Conservation (phyloP, 2,329 filamentous ascomycete genomes). For the Fusarium acutatum region DNA sequence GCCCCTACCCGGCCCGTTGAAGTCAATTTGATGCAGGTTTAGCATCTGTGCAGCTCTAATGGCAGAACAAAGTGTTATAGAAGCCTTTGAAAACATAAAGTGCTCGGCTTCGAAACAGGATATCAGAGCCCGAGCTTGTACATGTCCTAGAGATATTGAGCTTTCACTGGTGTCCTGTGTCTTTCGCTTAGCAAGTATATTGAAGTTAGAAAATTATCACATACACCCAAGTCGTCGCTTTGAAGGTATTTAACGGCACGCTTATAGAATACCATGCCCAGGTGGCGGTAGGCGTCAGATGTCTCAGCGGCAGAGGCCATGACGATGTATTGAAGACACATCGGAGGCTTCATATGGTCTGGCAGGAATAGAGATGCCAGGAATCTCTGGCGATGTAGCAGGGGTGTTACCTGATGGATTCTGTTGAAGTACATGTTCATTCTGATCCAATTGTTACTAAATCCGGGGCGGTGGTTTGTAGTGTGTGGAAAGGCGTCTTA, state of each 20-base stretch:
- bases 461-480: not conserved
- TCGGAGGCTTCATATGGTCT: not conserved
- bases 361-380: not conserved
- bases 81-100: conserved; percentile 18
- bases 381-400: conserved; percentile 10
- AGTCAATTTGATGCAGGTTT: not conserved
- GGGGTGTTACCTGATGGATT: not conserved
- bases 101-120: conserved; percentile 19
- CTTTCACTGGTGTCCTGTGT: not conserved
- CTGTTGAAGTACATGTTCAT: not conserved
- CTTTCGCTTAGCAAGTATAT: not conserved
- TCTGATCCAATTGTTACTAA: not conserved
- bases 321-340: conserved; percentile 21
- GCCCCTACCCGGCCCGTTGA: too few species aligned
- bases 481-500: not conserved
- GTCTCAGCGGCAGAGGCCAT: conserved; percentile 16
- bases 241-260: conserved; percentile 2
- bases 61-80: conserved; percentile 5
- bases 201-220: accelerated
- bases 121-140: conserved; percentile 1
- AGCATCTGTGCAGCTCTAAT: conserved; percentile 8
- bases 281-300: not conserved
- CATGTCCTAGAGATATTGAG: not conserved
- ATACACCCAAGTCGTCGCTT: not conserved
- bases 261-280: not conserved